A percentile compares a stretch with the other conserved stretches of the same genome.
Evolutionary conservation across 2,329 filamentous ascomycete genomes (phyloP).

Genomic region (Leptodontidium sp.): DNA sequence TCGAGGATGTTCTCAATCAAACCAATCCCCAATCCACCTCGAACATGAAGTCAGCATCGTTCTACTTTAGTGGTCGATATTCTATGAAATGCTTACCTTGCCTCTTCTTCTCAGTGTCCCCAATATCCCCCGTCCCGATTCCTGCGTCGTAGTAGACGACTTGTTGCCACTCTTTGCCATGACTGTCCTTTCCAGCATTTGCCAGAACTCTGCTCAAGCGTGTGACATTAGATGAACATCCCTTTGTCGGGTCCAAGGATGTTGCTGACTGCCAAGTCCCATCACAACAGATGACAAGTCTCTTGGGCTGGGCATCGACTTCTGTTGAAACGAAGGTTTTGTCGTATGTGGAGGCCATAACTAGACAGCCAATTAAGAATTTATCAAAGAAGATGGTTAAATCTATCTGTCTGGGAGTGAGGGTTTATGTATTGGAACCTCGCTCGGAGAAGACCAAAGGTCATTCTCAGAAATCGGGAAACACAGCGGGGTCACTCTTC

Average conservation of each 20-base stretch:
- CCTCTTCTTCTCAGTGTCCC: slow-evolving; percentile 18
- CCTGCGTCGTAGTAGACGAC: slow-evolving; percentile 33
- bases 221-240: slow-evolving; percentile 28
- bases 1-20: slow-evolving; percentile 29
- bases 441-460: not conserved
- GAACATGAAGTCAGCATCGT: not conserved
- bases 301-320: slow-evolving; percentile 24
- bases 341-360: slow-evolving; percentile 13
- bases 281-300: slow-evolving; percentile 35
- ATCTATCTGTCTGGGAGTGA: too few relatives aligned
- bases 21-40: slow-evolving; percentile 28
- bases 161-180: slow-evolving; percentile 26
- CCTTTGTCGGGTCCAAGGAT: slow-evolving; percentile 23
- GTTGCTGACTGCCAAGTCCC: slow-evolving; percentile 35
- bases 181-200: slow-evolving; percentile 22
- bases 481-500: slow-evolving; percentile 7
- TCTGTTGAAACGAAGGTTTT: slow-evolving; percentile 17
- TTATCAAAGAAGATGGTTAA: too few relatives aligned
- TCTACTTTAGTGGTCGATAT: not conserved
- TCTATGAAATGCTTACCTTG: slow-evolving; percentile 18
- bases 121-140: slow-evolving; percentile 31
- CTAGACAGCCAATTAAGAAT: too few relatives aligned
- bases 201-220: slow-evolving; percentile 26
- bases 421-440: not conserved
- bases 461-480: not conserved